These are phyloP conservation scores for Rhododendron mucronatum DNA, from an alignment of 148 eudicot genomes.

Conservation along the genomic window DNA sequence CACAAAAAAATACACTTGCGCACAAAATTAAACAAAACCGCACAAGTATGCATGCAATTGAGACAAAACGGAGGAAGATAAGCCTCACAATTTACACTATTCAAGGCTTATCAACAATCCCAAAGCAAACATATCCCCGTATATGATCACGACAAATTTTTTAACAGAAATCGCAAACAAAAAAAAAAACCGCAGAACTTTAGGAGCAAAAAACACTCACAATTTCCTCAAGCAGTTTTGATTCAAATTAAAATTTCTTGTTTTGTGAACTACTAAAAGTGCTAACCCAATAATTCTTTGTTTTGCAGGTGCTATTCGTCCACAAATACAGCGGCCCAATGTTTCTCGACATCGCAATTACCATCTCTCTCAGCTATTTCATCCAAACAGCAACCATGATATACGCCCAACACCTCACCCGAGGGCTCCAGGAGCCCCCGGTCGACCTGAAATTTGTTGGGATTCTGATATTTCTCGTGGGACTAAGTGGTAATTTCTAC, in stretches of 20 bases:
- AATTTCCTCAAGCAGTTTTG: not conserved
- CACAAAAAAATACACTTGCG: no score
- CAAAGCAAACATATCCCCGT: no score
- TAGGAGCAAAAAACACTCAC: not conserved
- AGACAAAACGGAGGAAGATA: no score
- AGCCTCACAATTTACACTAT: no score
- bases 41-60: no score
- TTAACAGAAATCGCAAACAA: no score
- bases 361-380: constrained; percentile 2
- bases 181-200: no score
- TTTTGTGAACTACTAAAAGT: not conserved
- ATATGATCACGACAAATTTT: no score
- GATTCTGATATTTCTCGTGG: constrained; percentile 5
- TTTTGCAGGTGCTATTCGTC: constrained; percentile 17
- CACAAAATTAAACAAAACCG: no score
- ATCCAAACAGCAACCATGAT: constrained; percentile 7
- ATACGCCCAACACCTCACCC: constrained; percentile 12
- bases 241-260: no score
- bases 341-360: not conserved
- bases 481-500: constrained; percentile 18
- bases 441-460: constrained; percentile 10
- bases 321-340: constrained; percentile 24
- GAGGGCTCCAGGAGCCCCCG: constrained; percentile 12
- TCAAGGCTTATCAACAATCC: no score
- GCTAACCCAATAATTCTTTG: not conserved